Evolutionary conservation across 139 green algal species (phyloP), one percentile per base, ranked within the genome.

Genomic region (Desmodesmus armatus): DNA sequence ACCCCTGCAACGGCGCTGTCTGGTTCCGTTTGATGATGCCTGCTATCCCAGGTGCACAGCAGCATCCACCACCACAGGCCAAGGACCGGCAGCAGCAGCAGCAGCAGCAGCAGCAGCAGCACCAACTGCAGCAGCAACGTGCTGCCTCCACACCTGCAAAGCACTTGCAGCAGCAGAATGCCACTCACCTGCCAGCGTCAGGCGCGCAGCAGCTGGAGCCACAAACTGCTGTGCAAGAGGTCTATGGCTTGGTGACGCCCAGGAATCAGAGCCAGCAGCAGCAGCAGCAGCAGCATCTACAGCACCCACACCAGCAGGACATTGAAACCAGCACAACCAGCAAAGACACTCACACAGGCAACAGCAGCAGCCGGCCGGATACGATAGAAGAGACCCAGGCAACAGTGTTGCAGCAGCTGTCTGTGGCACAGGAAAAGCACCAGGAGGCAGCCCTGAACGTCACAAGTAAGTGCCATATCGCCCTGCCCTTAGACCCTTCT

Each of bases 401-500:
- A 72, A 19, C 55, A 21, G 37, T 82, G 25, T 19, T 31, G 35
- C 41, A 82, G 55, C 76, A 82, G 76, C 27, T 82, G 33, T 53
- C 53, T 15, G 76, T 13, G 37, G 76, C 76, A 11, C 37, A 55
- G 15, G 13, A 39, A 6, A 66, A 39, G 19, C 33, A 72, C 5
- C 76, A 33, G 2, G 72, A 82, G 23, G 76, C 55, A 39, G 58
- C 76, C 39, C 11, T n/a, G 3, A 55, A 82, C 55, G 55, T 82
- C 40, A 9, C 35, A 40, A 72, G 76, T 82, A 23, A 43, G 76
- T 43, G n/a, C n/a, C n/a, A n/a, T n/a, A n/a, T n/a, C n/a, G n/a
- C n/a, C n/a, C n/a, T 35, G 3, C 0, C 4, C 37, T 49, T n/a
- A n/a, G n/a, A n/a, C n/a, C n/a, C n/a, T n/a, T n/a, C n/a, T n/a